These are phyloP conservation scores for Cyanidioschyzon merolae DNA, from an alignment of 23 red algal species.

Conservation along the genomic window DNA sequence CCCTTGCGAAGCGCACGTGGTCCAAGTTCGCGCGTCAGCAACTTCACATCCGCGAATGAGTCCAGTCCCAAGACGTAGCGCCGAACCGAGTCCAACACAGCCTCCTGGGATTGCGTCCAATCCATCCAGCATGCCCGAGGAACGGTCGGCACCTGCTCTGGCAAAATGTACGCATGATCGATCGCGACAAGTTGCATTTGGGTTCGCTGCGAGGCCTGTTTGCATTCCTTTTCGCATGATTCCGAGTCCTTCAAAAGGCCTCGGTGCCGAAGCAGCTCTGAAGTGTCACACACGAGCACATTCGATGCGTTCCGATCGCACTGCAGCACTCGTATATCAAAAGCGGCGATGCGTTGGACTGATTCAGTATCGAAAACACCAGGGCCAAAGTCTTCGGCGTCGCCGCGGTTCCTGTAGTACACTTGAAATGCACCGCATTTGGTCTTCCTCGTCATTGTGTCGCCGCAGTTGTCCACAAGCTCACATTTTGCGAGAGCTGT, in stretches of 20 bases:
- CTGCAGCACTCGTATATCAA: slow-evolving; percentile 86
- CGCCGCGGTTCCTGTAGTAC: slow-evolving; percentile 81
- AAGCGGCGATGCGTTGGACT: slow-evolving; percentile 79
- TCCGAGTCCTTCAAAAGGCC: neutral
- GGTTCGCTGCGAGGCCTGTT: neutral
- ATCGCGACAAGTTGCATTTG: slow-evolving; percentile 72
- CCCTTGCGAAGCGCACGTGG: slow-evolving; percentile 33
- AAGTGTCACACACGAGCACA: slow-evolving; percentile 49
- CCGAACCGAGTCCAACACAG: slow-evolving; percentile 33
- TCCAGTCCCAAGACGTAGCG: slow-evolving; percentile 58
- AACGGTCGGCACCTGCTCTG: slow-evolving; percentile 47
- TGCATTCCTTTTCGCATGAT: neutral
- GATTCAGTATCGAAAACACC: slow-evolving; percentile 70
- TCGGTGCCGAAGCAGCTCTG: neutral
- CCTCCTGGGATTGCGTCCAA: slow-evolving; percentile 72
- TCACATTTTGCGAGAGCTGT: slow-evolving; percentile 61
- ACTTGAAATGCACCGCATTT: slow-evolving; percentile 94
- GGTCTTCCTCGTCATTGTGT: slow-evolving; percentile 25
- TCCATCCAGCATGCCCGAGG: slow-evolving; percentile 99
- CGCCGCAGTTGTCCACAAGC: neutral
- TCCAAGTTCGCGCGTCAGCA: slow-evolving; percentile 53
- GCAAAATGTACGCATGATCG: slow-evolving; percentile 87
- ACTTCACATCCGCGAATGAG: slow-evolving; percentile 41
- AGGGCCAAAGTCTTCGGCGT: slow-evolving; percentile 94
- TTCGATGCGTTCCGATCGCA: slow-evolving; percentile 91